A percentile compares a stretch with the other conserved stretches of the same genome.
These are phyloP conservation scores for Boechera stricta DNA, from an alignment of 345 rosid genomes.

Conservation along the genomic window DNA sequence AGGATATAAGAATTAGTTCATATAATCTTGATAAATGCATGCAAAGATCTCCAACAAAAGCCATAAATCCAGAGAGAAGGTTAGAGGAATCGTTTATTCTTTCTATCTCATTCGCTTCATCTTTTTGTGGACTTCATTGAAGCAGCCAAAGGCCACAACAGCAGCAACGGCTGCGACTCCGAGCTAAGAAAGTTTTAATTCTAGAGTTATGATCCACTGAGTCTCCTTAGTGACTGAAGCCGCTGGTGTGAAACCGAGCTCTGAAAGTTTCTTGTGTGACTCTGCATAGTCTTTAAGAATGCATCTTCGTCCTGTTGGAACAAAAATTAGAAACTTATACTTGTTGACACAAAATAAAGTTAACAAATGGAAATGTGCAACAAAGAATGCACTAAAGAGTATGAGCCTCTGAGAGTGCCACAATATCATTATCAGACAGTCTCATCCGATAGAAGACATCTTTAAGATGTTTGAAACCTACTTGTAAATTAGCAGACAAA, in stretches of 20 bases:
- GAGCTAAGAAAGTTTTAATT: background rate
- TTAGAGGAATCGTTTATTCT: background rate
- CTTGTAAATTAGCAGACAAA: slow-evolving; percentile 15
- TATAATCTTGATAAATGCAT: background rate
- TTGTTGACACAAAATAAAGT: background rate
- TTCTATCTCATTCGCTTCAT: slow-evolving; percentile 50
- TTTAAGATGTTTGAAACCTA: slow-evolving; percentile 75
- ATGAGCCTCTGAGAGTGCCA: slow-evolving; percentile 54
- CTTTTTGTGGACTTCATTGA: slow-evolving; percentile 68
- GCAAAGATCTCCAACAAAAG: background rate
- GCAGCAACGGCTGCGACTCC: slow-evolving; percentile 79
- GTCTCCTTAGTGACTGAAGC: slow-evolving; percentile 49
- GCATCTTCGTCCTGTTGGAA: slow-evolving; percentile 71
- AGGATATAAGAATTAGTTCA: background rate
- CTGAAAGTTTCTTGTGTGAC: slow-evolving; percentile 89
- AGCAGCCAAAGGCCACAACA: slow-evolving; percentile 71
- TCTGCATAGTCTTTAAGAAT: slow-evolving; percentile 75
- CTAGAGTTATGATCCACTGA: background rate
- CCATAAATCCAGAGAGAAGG: background rate
- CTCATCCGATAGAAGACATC: slow-evolving; percentile 88
- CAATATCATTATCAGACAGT: slow-evolving; percentile 81
- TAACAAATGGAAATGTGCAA: no score
- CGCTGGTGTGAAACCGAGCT: slow-evolving; percentile 69
- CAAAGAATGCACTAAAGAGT: slow-evolving; percentile 25
- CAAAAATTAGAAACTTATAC: background rate